Evolutionary conservation across 495 filamentous ascomycete species (phyloP).

Genomic region (Letharia columbiana): DNA sequence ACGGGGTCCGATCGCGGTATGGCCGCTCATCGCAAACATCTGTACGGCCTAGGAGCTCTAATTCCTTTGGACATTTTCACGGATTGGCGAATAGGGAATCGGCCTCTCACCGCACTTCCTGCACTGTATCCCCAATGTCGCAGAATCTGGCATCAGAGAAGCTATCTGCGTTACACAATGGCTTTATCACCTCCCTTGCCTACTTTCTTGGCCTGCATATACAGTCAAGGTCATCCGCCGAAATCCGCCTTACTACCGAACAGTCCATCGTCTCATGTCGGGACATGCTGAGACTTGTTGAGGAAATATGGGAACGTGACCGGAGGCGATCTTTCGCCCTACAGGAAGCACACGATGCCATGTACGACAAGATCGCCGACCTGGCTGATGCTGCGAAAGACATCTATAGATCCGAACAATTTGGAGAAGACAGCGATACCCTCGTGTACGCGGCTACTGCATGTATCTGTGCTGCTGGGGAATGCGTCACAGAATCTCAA

Average conservation of each 20-base stretch:
- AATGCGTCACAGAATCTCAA: conserved; percentile 80
- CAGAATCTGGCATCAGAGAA: conserved; percentile 54
- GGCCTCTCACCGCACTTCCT: conserved; percentile 50
- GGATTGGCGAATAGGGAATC: conserved; percentile 39
- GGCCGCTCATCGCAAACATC: conserved; percentile 25
- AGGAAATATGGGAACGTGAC: conserved; percentile 74
- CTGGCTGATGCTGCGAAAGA: conserved; percentile 73
- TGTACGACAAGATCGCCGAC: conserved; percentile 72
- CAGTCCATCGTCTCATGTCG: conserved; percentile 77
- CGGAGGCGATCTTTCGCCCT: conserved; percentile 53
- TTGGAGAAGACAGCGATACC: conserved; percentile 57
- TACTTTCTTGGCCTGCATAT: conserved; percentile 88
- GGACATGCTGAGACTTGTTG: conserved; percentile 67
- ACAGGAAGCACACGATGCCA: conserved; percentile 59
- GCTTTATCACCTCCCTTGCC: conserved; percentile 77
- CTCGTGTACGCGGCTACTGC: conserved; percentile 75
- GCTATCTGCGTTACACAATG: conserved; percentile 69
- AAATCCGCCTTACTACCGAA: conserved; percentile 65
- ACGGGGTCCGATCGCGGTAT: conserved; percentile 16
- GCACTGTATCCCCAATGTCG: conserved; percentile 38
- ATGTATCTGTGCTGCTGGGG: conserved; percentile 83
- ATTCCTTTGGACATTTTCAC: conserved; percentile 15
- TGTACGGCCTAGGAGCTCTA: conserved; percentile 21
- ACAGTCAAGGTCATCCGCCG: conserved; percentile 77
- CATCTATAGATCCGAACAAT: conserved; percentile 53